Conservation (phyloP, 176 grass and related monocot genomes). For the Rhynchospora pubera region DNA sequence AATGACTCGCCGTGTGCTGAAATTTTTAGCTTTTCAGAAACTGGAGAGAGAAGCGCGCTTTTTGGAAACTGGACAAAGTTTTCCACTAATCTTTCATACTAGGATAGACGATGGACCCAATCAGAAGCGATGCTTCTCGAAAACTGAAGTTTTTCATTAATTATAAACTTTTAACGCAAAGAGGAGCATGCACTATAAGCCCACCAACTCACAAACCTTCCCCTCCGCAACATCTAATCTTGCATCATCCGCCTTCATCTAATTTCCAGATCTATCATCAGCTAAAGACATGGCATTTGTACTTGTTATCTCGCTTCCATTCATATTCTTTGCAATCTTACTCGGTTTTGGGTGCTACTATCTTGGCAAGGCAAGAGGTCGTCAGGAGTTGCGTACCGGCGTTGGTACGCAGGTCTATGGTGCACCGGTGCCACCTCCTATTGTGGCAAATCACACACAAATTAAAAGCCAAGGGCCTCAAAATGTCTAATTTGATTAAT, state of each 20-base stretch:
- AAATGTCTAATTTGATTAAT: constrained; percentile 21
- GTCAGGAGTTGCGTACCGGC: constrained; percentile 48
- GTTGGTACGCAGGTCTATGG: constrained; percentile 57
- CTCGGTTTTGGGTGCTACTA: constrained; percentile 80
- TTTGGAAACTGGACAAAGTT: neutral
- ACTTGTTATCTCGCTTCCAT: constrained; percentile 53
- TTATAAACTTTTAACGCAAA: neutral
- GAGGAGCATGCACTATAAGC: neutral
- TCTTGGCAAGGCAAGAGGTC: constrained; percentile 56
- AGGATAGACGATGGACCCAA: neutral
- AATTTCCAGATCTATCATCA: neutral
- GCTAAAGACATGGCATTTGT: constrained; percentile 48
- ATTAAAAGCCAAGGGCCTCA: constrained; percentile 29
- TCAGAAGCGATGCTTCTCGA: constrained; percentile 15
- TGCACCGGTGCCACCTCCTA: constrained; percentile 40
- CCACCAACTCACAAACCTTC: neutral
- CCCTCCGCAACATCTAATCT: neutral
- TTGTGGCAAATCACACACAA: constrained; percentile 11
- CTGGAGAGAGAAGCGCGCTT: neutral
- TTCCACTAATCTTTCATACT: neutral
- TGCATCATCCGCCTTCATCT: constrained; percentile 6
- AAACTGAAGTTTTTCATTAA: constrained; percentile 5
- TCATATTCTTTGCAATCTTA: constrained; percentile 61
- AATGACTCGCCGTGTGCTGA: too few species aligned
- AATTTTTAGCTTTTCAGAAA: neutral